phyloP scores from a whole-genome alignment of 805 yeast species.

The Clavispora phyllophila region DNA sequence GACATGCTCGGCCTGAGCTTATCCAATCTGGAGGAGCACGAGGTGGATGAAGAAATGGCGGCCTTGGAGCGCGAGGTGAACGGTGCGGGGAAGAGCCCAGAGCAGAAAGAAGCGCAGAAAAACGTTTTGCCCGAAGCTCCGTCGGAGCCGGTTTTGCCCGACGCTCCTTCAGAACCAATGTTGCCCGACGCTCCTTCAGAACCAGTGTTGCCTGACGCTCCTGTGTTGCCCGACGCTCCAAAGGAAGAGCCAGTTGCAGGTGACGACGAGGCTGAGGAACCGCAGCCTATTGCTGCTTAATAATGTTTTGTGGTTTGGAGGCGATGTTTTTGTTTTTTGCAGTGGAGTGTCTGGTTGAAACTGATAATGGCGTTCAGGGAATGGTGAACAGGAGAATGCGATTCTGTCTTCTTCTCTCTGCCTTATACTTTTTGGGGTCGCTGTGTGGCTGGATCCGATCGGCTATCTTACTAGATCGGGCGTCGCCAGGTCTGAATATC shows the following conservation, averaged over 20 bases:
- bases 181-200: not conserved
- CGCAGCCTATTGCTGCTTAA: not conserved
- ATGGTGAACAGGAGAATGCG: too few relatives aligned
- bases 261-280: conserved; percentile 6
- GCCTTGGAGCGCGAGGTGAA: conserved; percentile 43
- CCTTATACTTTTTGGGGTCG: too few relatives aligned
- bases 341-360: too few relatives aligned
- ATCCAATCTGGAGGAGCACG: conserved; percentile 48
- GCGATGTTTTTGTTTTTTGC: too few relatives aligned
- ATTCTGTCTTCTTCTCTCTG: too few relatives aligned
- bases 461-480: too few relatives aligned
- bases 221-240: conserved; percentile 9
- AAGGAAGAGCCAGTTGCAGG: conserved; percentile 14
- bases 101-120: not conserved
- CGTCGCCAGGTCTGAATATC: too few relatives aligned
- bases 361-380: too few relatives aligned
- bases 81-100: conserved; percentile 6
- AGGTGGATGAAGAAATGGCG: conserved; percentile 61
- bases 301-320: not conserved
- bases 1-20: conserved; percentile 43
- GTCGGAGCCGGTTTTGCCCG: conserved; percentile 4
- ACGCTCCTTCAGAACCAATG: conserved; percentile 4
- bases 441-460: too few relatives aligned
- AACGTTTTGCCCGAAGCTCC: conserved; percentile 9
- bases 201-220: not conserved